A percentile compares a stretch with the other conserved stretches of the same genome.
These are phyloP conservation scores for Starmerella gropengiesseri DNA, from an alignment of 805 yeast genomes.

Conservation along the genomic window DNA sequence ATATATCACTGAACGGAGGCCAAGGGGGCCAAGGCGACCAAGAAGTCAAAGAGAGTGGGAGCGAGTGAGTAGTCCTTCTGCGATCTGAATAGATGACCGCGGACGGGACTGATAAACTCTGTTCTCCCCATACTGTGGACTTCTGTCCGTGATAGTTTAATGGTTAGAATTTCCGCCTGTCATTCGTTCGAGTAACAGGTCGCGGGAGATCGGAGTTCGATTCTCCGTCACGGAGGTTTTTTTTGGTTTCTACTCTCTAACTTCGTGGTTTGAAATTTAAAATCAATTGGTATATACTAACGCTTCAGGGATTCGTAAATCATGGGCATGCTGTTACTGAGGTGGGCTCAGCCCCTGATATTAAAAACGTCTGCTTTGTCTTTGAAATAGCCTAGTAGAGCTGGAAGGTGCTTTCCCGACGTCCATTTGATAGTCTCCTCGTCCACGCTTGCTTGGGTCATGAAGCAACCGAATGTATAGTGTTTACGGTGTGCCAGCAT, in stretches of 20 bases:
- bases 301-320: too few relatives aligned
- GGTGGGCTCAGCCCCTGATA: too few relatives aligned
- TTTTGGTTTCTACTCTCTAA: not conserved
- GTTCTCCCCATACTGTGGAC: too few relatives aligned
- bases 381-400: not conserved
- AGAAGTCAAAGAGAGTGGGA: too few relatives aligned
- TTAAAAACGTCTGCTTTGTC: not conserved
- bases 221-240: conserved; percentile 21
- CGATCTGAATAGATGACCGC: too few relatives aligned
- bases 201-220: conserved; percentile 24
- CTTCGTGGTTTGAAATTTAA: not conserved
- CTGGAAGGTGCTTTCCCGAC: not conserved
- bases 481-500: not conserved
- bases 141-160: conserved; percentile 22
- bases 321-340: too few relatives aligned
- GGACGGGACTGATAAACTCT: too few relatives aligned
- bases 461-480: not conserved
- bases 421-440: not conserved
- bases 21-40: too few relatives aligned
- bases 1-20: too few relatives aligned
- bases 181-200: conserved; percentile 13
- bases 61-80: too few relatives aligned
- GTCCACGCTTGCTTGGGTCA: not conserved
- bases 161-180: conserved; percentile 23
- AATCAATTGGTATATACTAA: too few relatives aligned